These are phyloP conservation scores for Dactylonectria estremocensis DNA, from an alignment of 2,329 filamentous ascomycete species.

Conservation along the genomic window DNA sequence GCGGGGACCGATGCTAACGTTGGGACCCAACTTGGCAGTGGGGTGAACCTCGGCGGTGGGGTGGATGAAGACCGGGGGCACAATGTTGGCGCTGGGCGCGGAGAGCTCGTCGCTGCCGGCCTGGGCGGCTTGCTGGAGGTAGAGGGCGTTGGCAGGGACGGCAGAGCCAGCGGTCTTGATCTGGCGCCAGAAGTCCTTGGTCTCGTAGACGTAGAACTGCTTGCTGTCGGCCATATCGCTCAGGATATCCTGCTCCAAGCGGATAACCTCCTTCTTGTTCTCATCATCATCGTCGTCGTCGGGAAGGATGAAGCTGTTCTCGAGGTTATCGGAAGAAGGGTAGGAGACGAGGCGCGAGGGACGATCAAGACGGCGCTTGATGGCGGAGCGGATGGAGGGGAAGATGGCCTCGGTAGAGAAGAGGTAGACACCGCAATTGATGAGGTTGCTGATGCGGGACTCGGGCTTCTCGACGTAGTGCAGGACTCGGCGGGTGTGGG, in stretches of 20 bases:
- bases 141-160: slow-evolving; percentile 95
- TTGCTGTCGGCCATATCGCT: slow-evolving; percentile 96
- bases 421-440: slow-evolving; percentile 99
- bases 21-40: slow-evolving; percentile 95
- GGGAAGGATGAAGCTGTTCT: slow-evolving; percentile 70
- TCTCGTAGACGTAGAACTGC: slow-evolving; percentile 98
- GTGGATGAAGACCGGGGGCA: slow-evolving; percentile 96
- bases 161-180: slow-evolving; percentile 99
- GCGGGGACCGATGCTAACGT: slow-evolving; percentile 95
- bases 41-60: slow-evolving; percentile 91
- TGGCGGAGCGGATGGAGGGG: slow-evolving; percentile 92
- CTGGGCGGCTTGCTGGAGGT: slow-evolving; percentile 95
- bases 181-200: slow-evolving; percentile 99
- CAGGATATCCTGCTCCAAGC: slow-evolving; percentile 96
- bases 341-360: slow-evolving; percentile 90
- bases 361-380: slow-evolving; percentile 94
- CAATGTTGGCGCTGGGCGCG: slow-evolving; percentile 86
- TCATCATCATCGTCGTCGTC: slow-evolving; percentile 78
- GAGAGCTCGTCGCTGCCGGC: slow-evolving; percentile 83
- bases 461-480: slow-evolving; percentile 99
- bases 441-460: slow-evolving; percentile 96
- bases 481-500: slow-evolving; percentile 93
- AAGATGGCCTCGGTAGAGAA: slow-evolving; percentile 97
- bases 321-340: slow-evolving; percentile 94
- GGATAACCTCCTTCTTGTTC: slow-evolving; percentile 87